Base-by-base conservation (phyloP, 2,329 filamentous ascomycete genomes). In the Tympanopsis confertula region DNA sequence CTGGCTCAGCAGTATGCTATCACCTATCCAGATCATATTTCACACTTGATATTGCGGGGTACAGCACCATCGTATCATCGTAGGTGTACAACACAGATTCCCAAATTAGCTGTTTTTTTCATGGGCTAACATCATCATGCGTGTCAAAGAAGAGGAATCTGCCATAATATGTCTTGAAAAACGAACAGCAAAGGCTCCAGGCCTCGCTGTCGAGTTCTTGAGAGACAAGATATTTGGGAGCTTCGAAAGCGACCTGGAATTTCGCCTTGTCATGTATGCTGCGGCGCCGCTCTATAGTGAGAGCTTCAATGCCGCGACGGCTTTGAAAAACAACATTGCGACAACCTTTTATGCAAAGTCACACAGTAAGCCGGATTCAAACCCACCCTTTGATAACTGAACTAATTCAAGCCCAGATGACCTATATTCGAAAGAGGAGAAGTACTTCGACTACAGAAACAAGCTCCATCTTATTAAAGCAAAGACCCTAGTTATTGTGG, bases 1-100 rank as follows among this genome's bases (percentile, higher is more conserved):
- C 42, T 62, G 4, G 59, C 59, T 1, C 54, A 57, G 41, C 53
- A 58, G 4, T 62, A 61, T 40, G 55, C 57, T 12, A 59, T 61
- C 39, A 51, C 54, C 20, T 59, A 61, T 36, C 44, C 54, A 1
- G 22, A 47, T 1, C 40, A 47, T 2, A 49, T 61, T 1, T 50
- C 49, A 4, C 46, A 56, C 36, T 37, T 62, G 35, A 51, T 62
- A 18, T 46, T 61, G 3, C 45, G 59, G 7, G 59, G 58, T 3
- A 59, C 58, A 1, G 58, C 58, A 2, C 45, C 57, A 3, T 54
- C 50, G 4, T 55, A 57, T 40, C 58, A 61, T 40, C 58, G 57
- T 53, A 45, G 41, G 54, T 42, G 4, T 14, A 2, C n/a, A 5
- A 5, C 18, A 19, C 17, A 13, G n/a, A 5, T 19, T 13, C 13